A percentile compares a stretch with the other conserved stretches of the same genome.
Evolutionary conservation across 2,329 filamentous ascomycete genomes (phyloP).

Genomic region (Botryotinia convoluta): DNA sequence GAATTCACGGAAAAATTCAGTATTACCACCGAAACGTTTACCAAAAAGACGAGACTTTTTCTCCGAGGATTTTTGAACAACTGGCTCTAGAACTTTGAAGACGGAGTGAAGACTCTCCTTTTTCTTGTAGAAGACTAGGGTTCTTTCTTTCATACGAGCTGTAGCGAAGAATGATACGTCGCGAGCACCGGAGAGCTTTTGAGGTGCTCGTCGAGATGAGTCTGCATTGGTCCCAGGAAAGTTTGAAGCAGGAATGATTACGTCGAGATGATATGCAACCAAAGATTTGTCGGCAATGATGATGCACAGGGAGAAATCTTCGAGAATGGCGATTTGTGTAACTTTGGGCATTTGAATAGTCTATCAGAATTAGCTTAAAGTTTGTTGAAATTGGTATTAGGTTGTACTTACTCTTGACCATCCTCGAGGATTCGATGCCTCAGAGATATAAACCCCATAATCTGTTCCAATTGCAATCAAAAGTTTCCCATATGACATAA

Average conservation of each 20-base stretch:
- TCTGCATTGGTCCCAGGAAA: conserved; percentile 64
- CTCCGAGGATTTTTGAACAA: conserved; percentile 88
- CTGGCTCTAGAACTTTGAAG: conserved; percentile 95
- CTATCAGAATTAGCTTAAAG: conserved; percentile 44
- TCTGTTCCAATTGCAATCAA: conserved; percentile 96
- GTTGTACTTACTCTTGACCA: conserved; percentile 75
- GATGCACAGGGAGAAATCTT: conserved; percentile 91
- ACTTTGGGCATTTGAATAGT: conserved; percentile 71
- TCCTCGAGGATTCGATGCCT: conserved; percentile 82
- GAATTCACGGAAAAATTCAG: conserved; percentile 96
- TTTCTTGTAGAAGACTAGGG: conserved; percentile 94
- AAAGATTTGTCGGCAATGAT: conserved; percentile 88
- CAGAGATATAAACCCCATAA: conserved; percentile 86
- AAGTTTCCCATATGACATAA: conserved; percentile 76
- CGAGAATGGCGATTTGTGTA: conserved; percentile 89
- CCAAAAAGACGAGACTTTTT: conserved; percentile 70
- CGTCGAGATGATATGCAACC: conserved; percentile 90
- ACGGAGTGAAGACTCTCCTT: conserved; percentile 88
- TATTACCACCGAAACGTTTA: conserved; percentile 61
- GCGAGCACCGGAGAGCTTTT: conserved; percentile 80
- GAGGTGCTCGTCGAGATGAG: conserved; percentile 79
- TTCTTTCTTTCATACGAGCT: conserved; percentile 94
- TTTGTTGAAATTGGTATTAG: neutral
- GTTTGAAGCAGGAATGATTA: conserved; percentile 64
- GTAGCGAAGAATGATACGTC: conserved; percentile 97